Evolutionary conservation across 306 rosid species (phyloP).

Genomic region (Ochetophila trinervis): DNA sequence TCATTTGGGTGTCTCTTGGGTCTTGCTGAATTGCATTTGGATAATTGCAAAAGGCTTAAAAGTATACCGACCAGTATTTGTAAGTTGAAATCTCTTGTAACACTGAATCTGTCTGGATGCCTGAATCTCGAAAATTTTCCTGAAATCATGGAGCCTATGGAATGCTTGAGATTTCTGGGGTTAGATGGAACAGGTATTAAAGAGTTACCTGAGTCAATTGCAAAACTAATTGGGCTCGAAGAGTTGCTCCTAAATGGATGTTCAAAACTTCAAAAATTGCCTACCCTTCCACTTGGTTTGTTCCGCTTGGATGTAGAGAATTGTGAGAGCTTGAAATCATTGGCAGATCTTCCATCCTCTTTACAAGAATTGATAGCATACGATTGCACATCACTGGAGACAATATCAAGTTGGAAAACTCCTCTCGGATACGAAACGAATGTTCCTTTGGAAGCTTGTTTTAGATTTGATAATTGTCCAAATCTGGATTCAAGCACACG

Average conservation of each 20-base stretch:
- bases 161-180: background rate
- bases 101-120: slow-evolving; percentile 3
- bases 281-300: background rate
- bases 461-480: background rate
- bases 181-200: slow-evolving; percentile 2
- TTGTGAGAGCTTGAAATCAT: background rate
- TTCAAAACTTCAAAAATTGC: background rate
- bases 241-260: background rate
- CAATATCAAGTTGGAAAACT: background rate
- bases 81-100: background rate
- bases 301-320: background rate
- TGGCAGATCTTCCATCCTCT: background rate
- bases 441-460: background rate
- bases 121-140: background rate
- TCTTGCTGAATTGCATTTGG: background rate
- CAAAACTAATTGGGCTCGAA: background rate
- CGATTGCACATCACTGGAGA: background rate
- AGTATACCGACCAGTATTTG: slow-evolving; percentile 1
- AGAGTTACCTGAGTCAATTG: background rate
- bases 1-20: background rate
- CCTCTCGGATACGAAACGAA: background rate
- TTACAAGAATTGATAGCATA: background rate
- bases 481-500: background rate
- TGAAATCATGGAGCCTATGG: slow-evolving; percentile 5
- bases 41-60: background rate